phyloP scores from a whole-genome alignment of 495 filamentous ascomycete species.

The Penicillium daleae region DNA sequence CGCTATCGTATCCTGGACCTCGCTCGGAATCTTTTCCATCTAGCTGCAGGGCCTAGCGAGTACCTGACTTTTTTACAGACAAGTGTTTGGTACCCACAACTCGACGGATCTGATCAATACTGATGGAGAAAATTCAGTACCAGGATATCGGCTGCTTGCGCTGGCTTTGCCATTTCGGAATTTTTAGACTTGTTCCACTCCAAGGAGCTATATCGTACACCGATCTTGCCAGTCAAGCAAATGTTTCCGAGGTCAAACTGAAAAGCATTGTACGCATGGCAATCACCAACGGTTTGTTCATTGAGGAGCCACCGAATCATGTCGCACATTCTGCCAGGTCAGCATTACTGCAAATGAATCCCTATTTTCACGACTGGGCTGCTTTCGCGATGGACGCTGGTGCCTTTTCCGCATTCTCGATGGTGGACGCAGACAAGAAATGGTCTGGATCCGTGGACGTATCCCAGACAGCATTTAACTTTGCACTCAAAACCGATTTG shows the following conservation, averaged over 20 bases:
- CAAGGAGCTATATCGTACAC: constrained; percentile 28
- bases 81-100: constrained; percentile 15
- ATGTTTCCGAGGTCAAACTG: constrained; percentile 29
- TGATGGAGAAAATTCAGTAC: constrained; percentile 7
- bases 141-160: constrained; percentile 14
- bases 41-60: constrained; percentile 29
- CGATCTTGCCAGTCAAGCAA: constrained; percentile 26
- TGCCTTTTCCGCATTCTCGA: constrained; percentile 19
- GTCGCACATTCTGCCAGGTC: constrained; percentile 37
- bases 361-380: constrained; percentile 27
- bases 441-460: constrained; percentile 17
- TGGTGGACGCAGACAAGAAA: constrained; percentile 24
- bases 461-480: constrained; percentile 34
- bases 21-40: constrained; percentile 18
- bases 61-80: constrained; percentile 24
- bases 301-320: constrained; percentile 21
- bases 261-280: constrained; percentile 40
- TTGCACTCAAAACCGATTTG: constrained; percentile 32
- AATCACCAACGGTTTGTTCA: constrained; percentile 37
- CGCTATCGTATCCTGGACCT: neutral
- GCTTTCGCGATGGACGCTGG: neutral
- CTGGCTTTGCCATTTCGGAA: constrained; percentile 29
- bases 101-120: neutral
- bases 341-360: constrained; percentile 24
- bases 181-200: constrained; percentile 33